These are phyloP conservation scores for Penstemon barbatus DNA, from an alignment of 257 asterid genomes.

Conservation along the genomic window DNA sequence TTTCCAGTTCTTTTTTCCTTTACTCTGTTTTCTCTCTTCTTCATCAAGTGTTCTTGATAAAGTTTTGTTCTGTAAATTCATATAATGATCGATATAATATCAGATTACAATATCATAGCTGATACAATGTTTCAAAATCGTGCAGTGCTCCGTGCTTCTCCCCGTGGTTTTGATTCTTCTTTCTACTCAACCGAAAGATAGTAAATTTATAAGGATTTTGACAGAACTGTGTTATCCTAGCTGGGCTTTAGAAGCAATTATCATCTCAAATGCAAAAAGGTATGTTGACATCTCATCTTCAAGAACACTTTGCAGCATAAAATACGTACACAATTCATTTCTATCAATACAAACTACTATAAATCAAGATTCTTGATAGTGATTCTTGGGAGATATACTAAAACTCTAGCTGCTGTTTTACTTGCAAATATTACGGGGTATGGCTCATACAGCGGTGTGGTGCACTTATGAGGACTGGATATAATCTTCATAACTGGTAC, in stretches of 20 bases:
- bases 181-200: constrained; percentile 71
- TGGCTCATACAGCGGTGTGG: constrained; percentile 35
- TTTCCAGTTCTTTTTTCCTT: too few relatives aligned
- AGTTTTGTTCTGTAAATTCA: too few relatives aligned
- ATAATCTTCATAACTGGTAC: constrained; percentile 27
- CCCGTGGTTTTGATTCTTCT: constrained; percentile 89
- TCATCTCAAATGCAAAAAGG: constrained; percentile 82
- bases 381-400: too few relatives aligned
- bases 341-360: neutral
- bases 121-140: constrained; percentile 10
- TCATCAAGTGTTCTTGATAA: too few relatives aligned
- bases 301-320: neutral
- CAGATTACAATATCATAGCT: neutral
- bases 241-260: constrained; percentile 94
- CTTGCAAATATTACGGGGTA: constrained; percentile 28
- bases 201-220: constrained; percentile 42
- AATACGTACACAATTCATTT: neutral
- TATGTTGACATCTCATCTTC: constrained; percentile 15
- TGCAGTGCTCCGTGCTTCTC: constrained; percentile 90
- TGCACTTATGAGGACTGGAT: constrained; percentile 26
- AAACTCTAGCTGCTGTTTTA: neutral
- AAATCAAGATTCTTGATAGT: neutral
- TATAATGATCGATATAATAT: too few relatives aligned
- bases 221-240: constrained; percentile 65
- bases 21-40: too few relatives aligned